Evolutionary conservation across 2,329 filamentous ascomycete species (phyloP), one percentile per base, ranked within the genome.

Genomic region (Venturia aucupariae): DNA sequence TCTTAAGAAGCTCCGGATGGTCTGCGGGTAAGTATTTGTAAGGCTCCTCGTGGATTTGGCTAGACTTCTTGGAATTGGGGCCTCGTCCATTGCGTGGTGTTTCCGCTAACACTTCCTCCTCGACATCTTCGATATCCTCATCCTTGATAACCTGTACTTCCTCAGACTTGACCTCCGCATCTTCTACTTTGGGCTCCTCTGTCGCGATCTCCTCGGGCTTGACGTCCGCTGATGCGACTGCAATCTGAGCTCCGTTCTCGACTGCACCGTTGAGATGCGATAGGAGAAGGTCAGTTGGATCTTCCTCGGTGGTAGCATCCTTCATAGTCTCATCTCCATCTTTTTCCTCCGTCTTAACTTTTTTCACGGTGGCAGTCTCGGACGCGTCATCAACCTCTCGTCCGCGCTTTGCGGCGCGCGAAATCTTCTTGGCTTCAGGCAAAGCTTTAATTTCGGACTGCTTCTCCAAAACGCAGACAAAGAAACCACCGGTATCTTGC

Each of bases 401-500:
- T 41, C 35, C 59, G n/a, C 38, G 38, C 27, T 41, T 44, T 15
- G 35, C 55, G 2, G 55, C 38, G n/a, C 41, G 35, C 35, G 59
- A 41, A 17, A 41, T 27, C 41, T 84, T 64, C 77, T 73, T 65
- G 82, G 80, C 4, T 83, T 94, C 90, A 27, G 87, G 86, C 75
- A 84, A 89, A 10, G 87, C 88, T 73, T 84, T 89, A 74, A 96
- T 92, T 68, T 97, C 94, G 32, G 85, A 84, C 74, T 88, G 87
- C 82, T 99, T 99, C 79, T 97, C 90, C 22, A 99, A 78, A 0
- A 97, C 92, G 0, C 92, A 89, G 73, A 99, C 97, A 79, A 99
- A 99, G 82, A 99, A 99, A 27, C 89, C 93, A 64, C 94, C 94
- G 3, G 94, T 99, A 71, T 99, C 92, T 76, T 99, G 94, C 72